Evolutionary conservation across 2,329 filamentous ascomycete species (phyloP), one percentile per base, ranked within the genome.

Genomic region (Curvularia verruculosa): DNA sequence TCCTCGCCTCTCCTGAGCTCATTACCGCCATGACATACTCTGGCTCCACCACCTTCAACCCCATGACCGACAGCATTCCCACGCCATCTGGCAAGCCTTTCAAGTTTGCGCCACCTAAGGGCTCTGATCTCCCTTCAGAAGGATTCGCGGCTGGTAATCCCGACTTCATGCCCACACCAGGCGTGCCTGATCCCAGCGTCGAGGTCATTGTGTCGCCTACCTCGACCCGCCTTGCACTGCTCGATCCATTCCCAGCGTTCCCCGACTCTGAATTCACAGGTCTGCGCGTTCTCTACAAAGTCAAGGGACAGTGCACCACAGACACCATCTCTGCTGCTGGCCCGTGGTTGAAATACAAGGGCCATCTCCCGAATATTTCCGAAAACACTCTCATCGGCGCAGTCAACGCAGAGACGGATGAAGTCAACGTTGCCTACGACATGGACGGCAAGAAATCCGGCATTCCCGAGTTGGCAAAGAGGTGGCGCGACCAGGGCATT

Each of bases 291-390:
- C 88, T 99, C 15, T 94, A 96, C 83, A 98, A 98, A 81, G 90
- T 98, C 63, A 90, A 93, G 63, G 95, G 95, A 64, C 96, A 99
- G 81, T 99, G 95, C 84, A 99, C 95, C 55, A 99, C 95, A 41
- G 95, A 99, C 79, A 98, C 95, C 68, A 99, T 99, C 79, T 98
- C 93, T 36, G 94, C 94, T 31, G 94, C 94, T 1, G 94, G 94
- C 5, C 94, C 94, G 15, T 98, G 94, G 94, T 86, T 99, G 67
- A 98, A 98, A 80, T 99, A 98, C 87, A 98, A 98, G 84, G 95
- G 95, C 61, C 95, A 99, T 79, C 86, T 99, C 61, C 92, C 95
- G 77, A 99, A 99, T 83, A 99, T 99, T 77, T 90, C 89, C 68
- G 92, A 92, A 74, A 99, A 99, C 85, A 99, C 95, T 2, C 87